Base-by-base conservation (phyloP, 768 basidiomycete genomes). In the Tulasnella sp. region DNA sequence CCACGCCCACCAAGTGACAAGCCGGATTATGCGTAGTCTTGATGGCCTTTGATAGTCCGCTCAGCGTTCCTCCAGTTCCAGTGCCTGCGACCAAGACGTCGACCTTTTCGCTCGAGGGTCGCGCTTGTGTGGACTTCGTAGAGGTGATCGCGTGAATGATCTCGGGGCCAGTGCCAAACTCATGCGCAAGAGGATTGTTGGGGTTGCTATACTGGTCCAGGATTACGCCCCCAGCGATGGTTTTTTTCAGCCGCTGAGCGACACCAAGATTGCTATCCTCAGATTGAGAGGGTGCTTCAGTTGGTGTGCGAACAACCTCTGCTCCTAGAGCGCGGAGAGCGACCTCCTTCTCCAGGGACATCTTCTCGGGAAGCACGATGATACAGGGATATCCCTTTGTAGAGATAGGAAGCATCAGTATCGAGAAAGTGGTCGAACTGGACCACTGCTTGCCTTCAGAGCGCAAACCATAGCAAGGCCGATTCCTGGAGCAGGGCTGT, bases 301-400 rank as follows among this genome's bases (percentile, higher is more conserved):
- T 91, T 3, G 94, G 94, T 2, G 96, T 97, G 52, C 96, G 87
- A 56, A 98, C 77, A 53, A 99, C 92, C 69, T 92, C 86, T 2
- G 96, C 96, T 2, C 96, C 94, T 9, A 97, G 78, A 0, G 92
- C 91, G 42, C 89, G 83, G 27, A 99, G 76, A 22, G 89, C 79
- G 1, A 89, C 88, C 72, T 92, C 92, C 71, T 99, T 99, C 73
- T 99, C 94, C 79, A 82, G 70, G 4, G 89, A 92, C 94, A 97
- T 98, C 75, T 97, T 97, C 69, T 91, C 83, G 38, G 93, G 94
- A 70, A 96, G 74, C 63, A 84, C 85, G 71, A 91, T 91, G 67
- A 92, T 87, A 62, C 89, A 83, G 41, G 86, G 80, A 80, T 91
- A 91, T 74, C 87, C 88, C 89, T 90, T 83, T 19, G 49, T 81